phyloP scores from a whole-genome alignment of 192 early-diverging fungal genomes.

The Haplosporangium gracile region DNA sequence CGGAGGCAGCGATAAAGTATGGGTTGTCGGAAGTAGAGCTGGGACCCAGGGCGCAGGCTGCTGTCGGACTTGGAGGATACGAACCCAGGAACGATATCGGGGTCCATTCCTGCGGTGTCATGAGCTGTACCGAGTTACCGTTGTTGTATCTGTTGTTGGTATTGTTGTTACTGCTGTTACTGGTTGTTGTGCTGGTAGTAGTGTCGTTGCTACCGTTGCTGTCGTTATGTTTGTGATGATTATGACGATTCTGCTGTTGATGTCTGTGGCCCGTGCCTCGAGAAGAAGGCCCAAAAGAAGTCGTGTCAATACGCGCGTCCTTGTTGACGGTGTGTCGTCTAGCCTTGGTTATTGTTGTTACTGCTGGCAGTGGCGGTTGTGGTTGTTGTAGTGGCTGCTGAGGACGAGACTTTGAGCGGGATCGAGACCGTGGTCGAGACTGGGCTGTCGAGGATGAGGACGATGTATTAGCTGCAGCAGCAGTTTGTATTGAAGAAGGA shows the following conservation, averaged over 20 bases:
- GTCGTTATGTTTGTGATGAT: not conserved
- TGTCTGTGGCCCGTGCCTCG: slow-evolving; percentile 22
- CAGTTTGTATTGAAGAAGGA: not conserved
- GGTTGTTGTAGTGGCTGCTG: not conserved
- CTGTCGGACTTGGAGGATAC: slow-evolving; percentile 10
- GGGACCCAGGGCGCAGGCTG: not conserved
- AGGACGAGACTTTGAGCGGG: slow-evolving; percentile 27
- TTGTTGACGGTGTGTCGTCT: not conserved
- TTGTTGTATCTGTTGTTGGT: not conserved
- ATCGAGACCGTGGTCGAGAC: slow-evolving; percentile 8
- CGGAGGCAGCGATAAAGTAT: not conserved
- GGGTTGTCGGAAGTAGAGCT: not conserved
- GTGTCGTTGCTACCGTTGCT: not conserved
- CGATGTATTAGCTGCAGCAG: not conserved
- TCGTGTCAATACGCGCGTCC: slow-evolving; percentile 9
- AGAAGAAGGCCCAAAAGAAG: not conserved
- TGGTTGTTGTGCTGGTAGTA: not conserved
- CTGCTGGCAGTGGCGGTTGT: not conserved
- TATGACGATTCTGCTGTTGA: not conserved
- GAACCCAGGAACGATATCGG: slow-evolving; percentile 12
- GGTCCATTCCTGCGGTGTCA: not conserved
- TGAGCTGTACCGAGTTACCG: not conserved
- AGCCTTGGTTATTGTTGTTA: not conserved
- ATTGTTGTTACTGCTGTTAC: not conserved
- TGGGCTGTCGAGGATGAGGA: not conserved